Evolutionary conservation across 805 yeast species (phyloP).

Genomic region (Wickerhamomyces sydowiorum): DNA sequence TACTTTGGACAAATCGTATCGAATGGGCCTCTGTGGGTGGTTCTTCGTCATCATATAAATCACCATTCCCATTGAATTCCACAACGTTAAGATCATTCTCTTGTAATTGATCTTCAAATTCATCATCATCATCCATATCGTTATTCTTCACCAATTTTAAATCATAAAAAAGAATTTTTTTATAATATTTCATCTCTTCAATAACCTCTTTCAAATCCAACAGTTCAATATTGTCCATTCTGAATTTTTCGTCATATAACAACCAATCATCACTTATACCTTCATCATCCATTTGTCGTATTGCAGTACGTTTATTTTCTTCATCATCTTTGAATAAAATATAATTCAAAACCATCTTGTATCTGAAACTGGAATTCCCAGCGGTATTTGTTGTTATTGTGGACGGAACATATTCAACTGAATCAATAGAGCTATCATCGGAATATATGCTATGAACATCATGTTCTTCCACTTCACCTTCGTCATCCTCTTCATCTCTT

Average conservation of each 20-base stretch:
- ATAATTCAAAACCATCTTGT: constrained; percentile 13
- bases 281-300: constrained; percentile 20
- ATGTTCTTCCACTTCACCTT: not conserved
- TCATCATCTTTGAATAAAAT: constrained; percentile 16
- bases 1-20: constrained; percentile 13
- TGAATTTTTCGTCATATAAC: constrained; percentile 31
- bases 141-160: constrained; percentile 2
- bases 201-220: constrained; percentile 29
- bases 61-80: constrained; percentile 17
- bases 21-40: too few relatives aligned
- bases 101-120: constrained; percentile 4
- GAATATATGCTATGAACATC: not conserved
- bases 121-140: constrained; percentile 13
- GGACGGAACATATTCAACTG: not conserved
- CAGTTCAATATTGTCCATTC: constrained; percentile 30
- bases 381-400: constrained; percentile 3
- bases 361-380: constrained; percentile 4
- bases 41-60: constrained; percentile 1
- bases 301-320: constrained; percentile 17
- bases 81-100: constrained; percentile 20
- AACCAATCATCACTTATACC: constrained; percentile 35
- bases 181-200: constrained; percentile 19
- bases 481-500: constrained; percentile 4
- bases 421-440: not conserved
- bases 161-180: constrained; percentile 29